These are phyloP conservation scores for Fraxinus greggii DNA, from an alignment of 305 asterid species.

Conservation along the genomic window DNA sequence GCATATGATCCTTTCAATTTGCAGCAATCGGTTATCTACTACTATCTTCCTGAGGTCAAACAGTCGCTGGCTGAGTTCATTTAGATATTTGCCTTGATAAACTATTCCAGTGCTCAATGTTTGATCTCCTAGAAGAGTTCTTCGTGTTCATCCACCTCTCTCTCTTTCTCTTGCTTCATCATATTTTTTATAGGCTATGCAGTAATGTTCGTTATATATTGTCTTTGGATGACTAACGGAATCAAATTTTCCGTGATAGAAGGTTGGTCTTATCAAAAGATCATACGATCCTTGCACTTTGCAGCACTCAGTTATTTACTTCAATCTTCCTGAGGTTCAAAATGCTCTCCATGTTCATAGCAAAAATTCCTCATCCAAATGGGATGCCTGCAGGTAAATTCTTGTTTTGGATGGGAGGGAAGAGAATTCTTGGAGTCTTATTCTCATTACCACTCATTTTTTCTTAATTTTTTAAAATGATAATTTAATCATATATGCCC, in stretches of 20 bases:
- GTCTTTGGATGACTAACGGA: slow-evolving; percentile 26
- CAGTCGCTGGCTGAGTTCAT: too few relatives aligned
- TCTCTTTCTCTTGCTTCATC: neutral
- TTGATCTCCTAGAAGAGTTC: too few relatives aligned
- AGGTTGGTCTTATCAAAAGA: slow-evolving; percentile 55
- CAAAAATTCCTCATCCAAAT: slow-evolving; percentile 42
- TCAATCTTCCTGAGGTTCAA: slow-evolving; percentile 94
- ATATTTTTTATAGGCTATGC: neutral
- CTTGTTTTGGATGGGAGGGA: slow-evolving; percentile 2
- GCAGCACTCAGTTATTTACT: slow-evolving; percentile 64
- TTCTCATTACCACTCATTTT: neutral
- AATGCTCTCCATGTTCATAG: slow-evolving; percentile 68
- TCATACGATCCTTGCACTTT: slow-evolving; percentile 91
- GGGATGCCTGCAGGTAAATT: slow-evolving; percentile 81
- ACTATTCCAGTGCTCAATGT: too few relatives aligned
- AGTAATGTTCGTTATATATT: neutral
- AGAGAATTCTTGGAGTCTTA: neutral
- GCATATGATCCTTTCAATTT: slow-evolving; percentile 90
- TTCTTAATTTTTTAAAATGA: neutral
- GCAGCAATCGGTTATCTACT: slow-evolving; percentile 64
- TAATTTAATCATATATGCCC: neutral
- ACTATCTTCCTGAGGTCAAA: slow-evolving; percentile 79
- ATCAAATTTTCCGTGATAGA: slow-evolving; percentile 32
- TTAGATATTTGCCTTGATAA: too few relatives aligned
- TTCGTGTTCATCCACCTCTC: too few relatives aligned